Base-by-base conservation (phyloP, 78 protist genomes). In the Cavenderia fasciculata region DNA sequence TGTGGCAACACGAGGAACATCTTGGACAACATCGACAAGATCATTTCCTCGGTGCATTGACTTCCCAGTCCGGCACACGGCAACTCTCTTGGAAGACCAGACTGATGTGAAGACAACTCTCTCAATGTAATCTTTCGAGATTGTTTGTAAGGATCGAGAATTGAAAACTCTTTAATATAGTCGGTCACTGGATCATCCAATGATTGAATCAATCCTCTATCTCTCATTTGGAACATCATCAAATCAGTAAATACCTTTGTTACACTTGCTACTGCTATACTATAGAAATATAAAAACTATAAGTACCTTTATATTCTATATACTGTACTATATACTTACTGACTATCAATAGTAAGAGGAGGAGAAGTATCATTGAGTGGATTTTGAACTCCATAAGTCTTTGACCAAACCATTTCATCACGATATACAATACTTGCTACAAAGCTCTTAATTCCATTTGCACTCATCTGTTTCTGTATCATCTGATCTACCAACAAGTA, bases 221-320 rank as follows among this genome's bases (percentile, higher is more conserved):
- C 92, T 63, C 92, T 59, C 36, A 85, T 27, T 63, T 73, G 84
- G 23, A 57, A 85, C 92, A 85, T 85, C 92, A 85, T 85, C 27
- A 69, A 25, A 85, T 85, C 92, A 4, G 92, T 85, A 51, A 85
- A 85, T 41, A 73, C 62, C 33, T 85, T 85, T 3, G 79, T 85
- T n/a, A 85, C 51, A 41, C 69, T 49, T 25, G 92, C 92, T 49
- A 85, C 33, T 66, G 79, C 52, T 18, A 85, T 31, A 27, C 91
- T 68, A 75, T 44, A n/a, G n/a, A n/a, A n/a, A n/a, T n/a, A n/a
- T n/a, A n/a, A n/a, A n/a, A n/a, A n/a, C n/a, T n/a, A n/a, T n/a
- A n/a, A n/a, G n/a, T n/a, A n/a, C n/a, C n/a, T n/a, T n/a, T n/a
- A n/a, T n/a, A n/a, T n/a, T n/a, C n/a, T n/a, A n/a, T n/a, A n/a